phyloP scores from a whole-genome alignment of 2,329 filamentous ascomycete genomes.

The Fusarium sp. region DNA sequence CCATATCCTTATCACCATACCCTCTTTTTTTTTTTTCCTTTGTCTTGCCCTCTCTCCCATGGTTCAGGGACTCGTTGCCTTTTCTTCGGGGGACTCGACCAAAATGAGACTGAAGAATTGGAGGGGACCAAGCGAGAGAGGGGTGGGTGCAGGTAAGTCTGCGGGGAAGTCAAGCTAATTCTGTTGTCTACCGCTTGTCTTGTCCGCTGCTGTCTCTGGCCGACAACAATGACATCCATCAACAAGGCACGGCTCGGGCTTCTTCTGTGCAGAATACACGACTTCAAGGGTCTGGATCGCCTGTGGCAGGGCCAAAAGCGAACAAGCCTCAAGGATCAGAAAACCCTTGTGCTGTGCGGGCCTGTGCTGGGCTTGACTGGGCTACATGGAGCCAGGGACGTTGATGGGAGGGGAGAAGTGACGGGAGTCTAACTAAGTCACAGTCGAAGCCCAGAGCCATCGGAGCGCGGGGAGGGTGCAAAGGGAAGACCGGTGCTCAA shows the following conservation, averaged over 20 bases:
- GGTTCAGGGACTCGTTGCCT: background rate
- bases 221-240: background rate
- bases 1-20: background rate
- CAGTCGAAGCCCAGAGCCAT: background rate
- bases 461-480: background rate
- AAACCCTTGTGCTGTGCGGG: background rate
- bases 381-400: background rate
- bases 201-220: background rate
- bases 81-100: background rate
- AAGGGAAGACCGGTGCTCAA: background rate
- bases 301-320: background rate
- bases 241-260: background rate
- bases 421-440: background rate
- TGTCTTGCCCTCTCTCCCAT: background rate
- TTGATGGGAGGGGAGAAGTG: background rate
- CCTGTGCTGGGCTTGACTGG: background rate
- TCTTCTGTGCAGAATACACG: background rate
- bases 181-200: background rate
- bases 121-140: background rate
- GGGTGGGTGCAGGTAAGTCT: background rate
- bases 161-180: background rate
- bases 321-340: background rate
- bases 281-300: background rate
- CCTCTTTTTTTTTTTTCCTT: background rate
- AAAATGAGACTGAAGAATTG: background rate